Evolutionary conservation across 2,329 filamentous ascomycete genomes (phyloP), one percentile per base, ranked within the genome.

Genomic region (Fusarium solani-melongenae): DNA sequence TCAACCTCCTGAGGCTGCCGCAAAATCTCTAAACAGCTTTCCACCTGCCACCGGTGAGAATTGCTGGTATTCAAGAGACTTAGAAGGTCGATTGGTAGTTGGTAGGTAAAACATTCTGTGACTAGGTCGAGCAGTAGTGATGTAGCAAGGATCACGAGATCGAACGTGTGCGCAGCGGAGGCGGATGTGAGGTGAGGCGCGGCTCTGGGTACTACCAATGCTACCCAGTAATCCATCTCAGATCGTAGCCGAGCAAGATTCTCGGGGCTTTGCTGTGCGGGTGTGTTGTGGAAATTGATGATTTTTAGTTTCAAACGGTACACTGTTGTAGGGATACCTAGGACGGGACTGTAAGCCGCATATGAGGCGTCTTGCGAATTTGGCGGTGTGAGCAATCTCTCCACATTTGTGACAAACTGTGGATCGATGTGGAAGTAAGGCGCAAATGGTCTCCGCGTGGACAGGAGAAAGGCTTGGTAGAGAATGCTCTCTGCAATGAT

Each of bases 401-500:
- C 53, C 12, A 44, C 53, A 24, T 56, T 55, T 4, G 33, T 39
- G 5, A 70, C 31, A 22, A 70, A 70, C 11, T 64, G 36, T 7
- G 53, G 17, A 38, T 70, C 67, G 31, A 67, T 27, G 38, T 61
- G 29, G 27, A 70, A 70, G 17, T 70, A 55, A 9, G 67, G 53
- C 6, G 67, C 36, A 34, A 70, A 67, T 1, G 67, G 67, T 8
- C 61, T 58, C 6, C 67, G 36, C 2, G 55, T 64, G 6, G 64
- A 38, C 5, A 70, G 39, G 2, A 70, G 27, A 27, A 70, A 70
- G 1, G 67, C 64, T 20, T 70, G 67, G n/a, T 70, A 67, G 14
- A 70, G 64, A 20, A 70, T 53, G n/a, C 67, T 70, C 36, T 70
- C 67, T 9, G 60, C 55, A 5, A 39, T 70, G 6, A 67, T n/a